phyloP scores from a whole-genome alignment of 805 yeast species.

The Myxozyma neotropica region DNA sequence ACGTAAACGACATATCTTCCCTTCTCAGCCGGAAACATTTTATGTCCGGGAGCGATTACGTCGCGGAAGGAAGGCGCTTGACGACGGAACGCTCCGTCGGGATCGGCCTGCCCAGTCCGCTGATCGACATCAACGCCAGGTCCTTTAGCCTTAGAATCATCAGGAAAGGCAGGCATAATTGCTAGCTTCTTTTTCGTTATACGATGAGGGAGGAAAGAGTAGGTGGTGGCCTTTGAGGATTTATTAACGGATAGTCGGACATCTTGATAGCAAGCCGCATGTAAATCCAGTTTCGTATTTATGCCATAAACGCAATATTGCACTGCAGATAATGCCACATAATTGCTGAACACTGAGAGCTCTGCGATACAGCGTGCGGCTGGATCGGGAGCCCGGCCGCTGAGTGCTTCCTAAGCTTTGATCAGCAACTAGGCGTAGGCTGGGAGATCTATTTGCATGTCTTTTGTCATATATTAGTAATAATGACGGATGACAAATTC shows the following conservation, averaged over 20 bases:
- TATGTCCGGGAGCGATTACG: slow-evolving; percentile 56
- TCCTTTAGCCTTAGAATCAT: slow-evolving; percentile 26
- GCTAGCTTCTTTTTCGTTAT: no score
- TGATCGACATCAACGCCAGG: slow-evolving; percentile 32
- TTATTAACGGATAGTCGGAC: no score
- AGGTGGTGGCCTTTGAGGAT: no score
- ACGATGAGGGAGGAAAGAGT: no score
- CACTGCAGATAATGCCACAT: not conserved
- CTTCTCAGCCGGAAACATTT: slow-evolving; percentile 71
- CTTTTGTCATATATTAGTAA: no score
- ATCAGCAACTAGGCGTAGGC: no score
- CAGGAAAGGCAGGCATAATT: slow-evolving; percentile 26
- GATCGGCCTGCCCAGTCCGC: slow-evolving; percentile 30
- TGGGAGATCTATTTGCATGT: no score
- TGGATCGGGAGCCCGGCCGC: no score
- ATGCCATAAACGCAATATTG: not conserved
- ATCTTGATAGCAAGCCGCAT: not conserved
- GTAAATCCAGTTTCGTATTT: not conserved
- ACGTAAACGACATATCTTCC: slow-evolving; percentile 88
- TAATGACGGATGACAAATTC: no score
- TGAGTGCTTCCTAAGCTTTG: not conserved
- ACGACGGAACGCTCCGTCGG: slow-evolving; percentile 35
- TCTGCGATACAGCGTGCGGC: no score
- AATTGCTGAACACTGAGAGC: no score
- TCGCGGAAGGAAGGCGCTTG: slow-evolving; percentile 58